Evolutionary conservation across 1,284 basidiomycete genomes (phyloP).

Genomic region (Trichosporon sp.): DNA sequence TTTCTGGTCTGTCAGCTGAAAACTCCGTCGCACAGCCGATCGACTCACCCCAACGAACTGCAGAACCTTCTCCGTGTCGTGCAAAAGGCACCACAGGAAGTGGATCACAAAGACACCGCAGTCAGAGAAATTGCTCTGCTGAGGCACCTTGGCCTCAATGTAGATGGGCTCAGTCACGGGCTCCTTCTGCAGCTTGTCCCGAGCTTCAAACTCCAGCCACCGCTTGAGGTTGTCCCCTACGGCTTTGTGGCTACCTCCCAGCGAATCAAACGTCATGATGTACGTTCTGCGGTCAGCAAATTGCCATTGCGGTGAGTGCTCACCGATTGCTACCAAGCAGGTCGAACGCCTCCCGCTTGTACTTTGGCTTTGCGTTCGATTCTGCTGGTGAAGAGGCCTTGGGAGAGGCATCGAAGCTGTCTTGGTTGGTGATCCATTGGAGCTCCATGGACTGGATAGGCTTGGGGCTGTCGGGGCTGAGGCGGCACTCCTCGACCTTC

Average conservation of each 20-base stretch:
- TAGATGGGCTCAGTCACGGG: conserved; percentile 46
- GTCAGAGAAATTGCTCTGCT: conserved; percentile 52
- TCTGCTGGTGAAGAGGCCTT: background rate
- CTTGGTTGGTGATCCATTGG: background rate
- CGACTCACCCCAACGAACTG: conserved; percentile 37
- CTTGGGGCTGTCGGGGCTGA: background rate
- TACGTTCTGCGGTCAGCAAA: conserved; percentile 55
- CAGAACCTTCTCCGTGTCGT: conserved; percentile 30
- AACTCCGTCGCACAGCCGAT: background rate
- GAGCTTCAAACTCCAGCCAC: conserved; percentile 74
- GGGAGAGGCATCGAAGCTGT: background rate
- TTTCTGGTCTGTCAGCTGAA: conserved; percentile 11
- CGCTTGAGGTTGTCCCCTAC: conserved; percentile 58
- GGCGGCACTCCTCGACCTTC: background rate
- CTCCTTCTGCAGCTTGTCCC: conserved; percentile 60
- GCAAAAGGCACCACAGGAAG: conserved; percentile 42
- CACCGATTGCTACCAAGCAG: conserved; percentile 25
- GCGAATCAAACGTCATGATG: conserved; percentile 82
- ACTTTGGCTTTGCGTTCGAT: background rate
- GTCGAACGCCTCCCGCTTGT: conserved; percentile 8
- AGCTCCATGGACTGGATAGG: conserved; percentile 8
- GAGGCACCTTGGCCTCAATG: conserved; percentile 41
- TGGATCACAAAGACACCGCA: conserved; percentile 52
- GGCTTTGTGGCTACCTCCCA: conserved; percentile 63
- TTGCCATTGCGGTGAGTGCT: background rate